phyloP scores from a whole-genome alignment of 208 protist genomes.

The Leishmania arabica region DNA sequence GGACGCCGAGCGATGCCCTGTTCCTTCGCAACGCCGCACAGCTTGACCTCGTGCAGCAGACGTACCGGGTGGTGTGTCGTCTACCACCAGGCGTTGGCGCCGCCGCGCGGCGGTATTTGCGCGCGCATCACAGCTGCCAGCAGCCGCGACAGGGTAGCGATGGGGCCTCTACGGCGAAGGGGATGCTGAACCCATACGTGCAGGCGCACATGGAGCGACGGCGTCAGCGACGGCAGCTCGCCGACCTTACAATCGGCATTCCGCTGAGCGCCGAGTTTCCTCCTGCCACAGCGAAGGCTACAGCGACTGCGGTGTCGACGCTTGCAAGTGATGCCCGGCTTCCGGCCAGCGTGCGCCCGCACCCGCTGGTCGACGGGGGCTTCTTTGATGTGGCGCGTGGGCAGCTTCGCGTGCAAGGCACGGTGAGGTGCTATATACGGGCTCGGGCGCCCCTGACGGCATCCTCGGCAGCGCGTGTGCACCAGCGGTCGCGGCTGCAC shows the following conservation, averaged over 20 bases:
- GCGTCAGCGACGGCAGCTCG: background rate
- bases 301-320: background rate
- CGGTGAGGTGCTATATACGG: slow-evolving; percentile 14
- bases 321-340: background rate
- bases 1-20: slow-evolving; percentile 40
- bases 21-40: slow-evolving; percentile 68
- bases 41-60: slow-evolving; percentile 56
- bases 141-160: background rate
- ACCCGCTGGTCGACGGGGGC: slow-evolving; percentile 35
- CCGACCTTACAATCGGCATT: slow-evolving; percentile 16
- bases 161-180: background rate
- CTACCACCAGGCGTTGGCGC: slow-evolving; percentile 50
- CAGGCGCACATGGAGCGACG: slow-evolving; percentile 24
- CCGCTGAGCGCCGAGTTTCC: background rate
- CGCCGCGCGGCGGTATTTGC: slow-evolving; percentile 19
- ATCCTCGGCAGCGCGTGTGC: slow-evolving; percentile 20
- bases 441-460: slow-evolving; percentile 18
- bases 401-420: slow-evolving; percentile 26
- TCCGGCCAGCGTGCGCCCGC: slow-evolving; percentile 12
- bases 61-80: slow-evolving; percentile 69
- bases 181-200: slow-evolving; percentile 43
- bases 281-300: background rate
- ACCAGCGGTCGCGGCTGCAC: slow-evolving; percentile 21
- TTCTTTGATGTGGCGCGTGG: slow-evolving; percentile 37
- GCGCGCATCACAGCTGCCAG: background rate